Percentiles rank a stretch among this genome's conserved stretches.
These are phyloP conservation scores for Terana coerulea DNA, from an alignment of 768 basidiomycete genomes.

Conservation along the genomic window DNA sequence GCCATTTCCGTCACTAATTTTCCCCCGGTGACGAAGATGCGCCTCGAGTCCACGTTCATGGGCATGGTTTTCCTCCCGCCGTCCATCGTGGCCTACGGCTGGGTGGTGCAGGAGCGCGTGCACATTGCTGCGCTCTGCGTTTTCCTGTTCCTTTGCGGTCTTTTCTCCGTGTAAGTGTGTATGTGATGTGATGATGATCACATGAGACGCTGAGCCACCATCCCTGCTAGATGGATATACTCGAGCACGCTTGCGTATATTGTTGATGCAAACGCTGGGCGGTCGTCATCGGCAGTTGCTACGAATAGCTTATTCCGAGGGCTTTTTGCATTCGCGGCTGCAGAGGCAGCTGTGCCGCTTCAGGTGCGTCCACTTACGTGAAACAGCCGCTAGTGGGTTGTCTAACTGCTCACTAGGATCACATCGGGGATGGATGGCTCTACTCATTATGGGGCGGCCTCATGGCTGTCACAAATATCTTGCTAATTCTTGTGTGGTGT, in stretches of 20 bases:
- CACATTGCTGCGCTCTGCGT: constrained; percentile 67
- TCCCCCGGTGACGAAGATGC: constrained; percentile 36
- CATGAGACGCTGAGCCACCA: neutral
- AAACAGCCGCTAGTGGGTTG: neutral
- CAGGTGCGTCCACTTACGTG: constrained; percentile 36
- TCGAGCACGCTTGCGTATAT: constrained; percentile 75
- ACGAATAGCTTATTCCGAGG: constrained; percentile 78
- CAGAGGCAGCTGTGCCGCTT: constrained; percentile 71
- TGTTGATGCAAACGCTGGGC: constrained; percentile 81
- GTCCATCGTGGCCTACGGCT: constrained; percentile 65
- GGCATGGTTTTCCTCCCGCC: constrained; percentile 62
- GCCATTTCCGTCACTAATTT: neutral
- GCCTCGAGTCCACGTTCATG: constrained; percentile 56
- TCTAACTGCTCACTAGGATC: neutral
- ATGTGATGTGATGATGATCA: neutral
- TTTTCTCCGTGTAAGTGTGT: constrained; percentile 62
- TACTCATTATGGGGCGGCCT: constrained; percentile 66
- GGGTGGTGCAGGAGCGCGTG: constrained; percentile 61
- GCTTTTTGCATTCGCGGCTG: constrained; percentile 59
- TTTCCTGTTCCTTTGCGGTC: constrained; percentile 70
- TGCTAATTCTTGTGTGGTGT: constrained; percentile 55
- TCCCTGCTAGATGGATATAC: constrained; percentile 47
- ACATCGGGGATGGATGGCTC: constrained; percentile 73
- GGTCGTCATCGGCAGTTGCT: constrained; percentile 72
- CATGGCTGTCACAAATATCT: constrained; percentile 45